Conservation (phyloP, 1,284 basidiomycete genomes). For the Schizopora paradoxa region DNA sequence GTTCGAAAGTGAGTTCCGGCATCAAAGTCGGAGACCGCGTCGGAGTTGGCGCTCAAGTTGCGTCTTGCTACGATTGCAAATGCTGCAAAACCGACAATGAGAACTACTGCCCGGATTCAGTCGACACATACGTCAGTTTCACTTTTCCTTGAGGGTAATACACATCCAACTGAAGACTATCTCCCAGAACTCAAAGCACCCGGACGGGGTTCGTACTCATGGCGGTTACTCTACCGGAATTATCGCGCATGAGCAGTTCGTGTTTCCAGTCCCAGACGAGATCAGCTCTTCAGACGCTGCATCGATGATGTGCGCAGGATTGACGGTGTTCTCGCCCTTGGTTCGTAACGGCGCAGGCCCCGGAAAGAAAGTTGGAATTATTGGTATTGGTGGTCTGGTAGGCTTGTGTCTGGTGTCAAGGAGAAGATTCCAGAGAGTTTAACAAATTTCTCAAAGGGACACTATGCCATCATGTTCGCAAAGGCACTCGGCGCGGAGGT, state of each 20-base stretch:
- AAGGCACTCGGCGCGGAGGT: constrained; percentile 48
- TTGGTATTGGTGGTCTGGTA: constrained; percentile 52
- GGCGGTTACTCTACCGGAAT: constrained; percentile 66
- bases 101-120: constrained; percentile 40
- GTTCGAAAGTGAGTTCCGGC: constrained; percentile 43
- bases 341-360: constrained; percentile 54
- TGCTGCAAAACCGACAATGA: constrained; percentile 52
- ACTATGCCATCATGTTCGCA: constrained; percentile 45
- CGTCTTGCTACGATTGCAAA: constrained; percentile 46
- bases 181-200: constrained; percentile 42
- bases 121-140: constrained; percentile 31
- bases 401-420: background rate
- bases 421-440: background rate
- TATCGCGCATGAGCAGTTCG: constrained; percentile 62
- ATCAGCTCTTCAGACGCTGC: constrained; percentile 47
- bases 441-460: constrained; percentile 31
- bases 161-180: constrained; percentile 12
- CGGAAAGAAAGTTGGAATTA: constrained; percentile 62
- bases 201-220: constrained; percentile 46
- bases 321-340: constrained; percentile 65
- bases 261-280: constrained; percentile 62
- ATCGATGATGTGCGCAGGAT: constrained; percentile 57
- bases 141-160: constrained; percentile 17
- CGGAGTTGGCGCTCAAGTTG: constrained; percentile 60
- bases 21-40: constrained; percentile 62